Conservation (phyloP, 2,329 filamentous ascomycete genomes). For the Sporothrix phasma region DNA sequence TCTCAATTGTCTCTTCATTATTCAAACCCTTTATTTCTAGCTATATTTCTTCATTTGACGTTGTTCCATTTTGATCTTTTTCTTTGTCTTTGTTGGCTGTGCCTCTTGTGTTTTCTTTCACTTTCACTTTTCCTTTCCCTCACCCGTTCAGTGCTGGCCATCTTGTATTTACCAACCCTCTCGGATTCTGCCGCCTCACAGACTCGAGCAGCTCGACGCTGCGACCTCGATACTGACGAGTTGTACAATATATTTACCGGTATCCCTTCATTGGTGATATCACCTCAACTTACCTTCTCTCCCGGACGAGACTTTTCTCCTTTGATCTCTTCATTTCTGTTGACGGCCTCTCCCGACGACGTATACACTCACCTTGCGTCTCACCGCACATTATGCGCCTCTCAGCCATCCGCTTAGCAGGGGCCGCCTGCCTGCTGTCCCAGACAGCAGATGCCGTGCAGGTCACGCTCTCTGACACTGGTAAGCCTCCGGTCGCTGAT, state of each 20-base stretch:
- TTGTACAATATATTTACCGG: background rate
- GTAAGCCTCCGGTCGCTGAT: background rate
- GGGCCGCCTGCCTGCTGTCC: slow-evolving; percentile 14
- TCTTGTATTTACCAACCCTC: background rate
- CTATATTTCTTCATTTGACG: background rate
- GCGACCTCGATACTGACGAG: background rate
- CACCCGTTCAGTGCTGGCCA: too few relatives aligned
- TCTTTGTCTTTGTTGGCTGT: slow-evolving; percentile 5
- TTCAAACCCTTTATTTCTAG: background rate
- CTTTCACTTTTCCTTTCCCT: too few relatives aligned
- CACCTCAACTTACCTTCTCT: background rate
- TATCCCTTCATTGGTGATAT: slow-evolving; percentile 5
- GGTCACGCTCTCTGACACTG: slow-evolving; percentile 14
- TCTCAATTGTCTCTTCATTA: slow-evolving; percentile 11
- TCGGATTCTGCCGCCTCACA: background rate
- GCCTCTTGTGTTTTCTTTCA: slow-evolving; percentile 4
- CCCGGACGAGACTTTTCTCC: slow-evolving; percentile 11
- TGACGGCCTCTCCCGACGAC: background rate
- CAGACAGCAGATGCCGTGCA: slow-evolving; percentile 16
- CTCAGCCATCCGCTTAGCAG: slow-evolving; percentile 8
- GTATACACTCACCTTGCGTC: background rate
- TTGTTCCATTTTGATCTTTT: background rate
- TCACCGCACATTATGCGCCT: background rate
- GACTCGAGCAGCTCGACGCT: background rate
- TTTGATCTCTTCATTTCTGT: background rate